phyloP scores from a whole-genome alignment of 768 basidiomycete genomes.

The Clavulina sp. region DNA sequence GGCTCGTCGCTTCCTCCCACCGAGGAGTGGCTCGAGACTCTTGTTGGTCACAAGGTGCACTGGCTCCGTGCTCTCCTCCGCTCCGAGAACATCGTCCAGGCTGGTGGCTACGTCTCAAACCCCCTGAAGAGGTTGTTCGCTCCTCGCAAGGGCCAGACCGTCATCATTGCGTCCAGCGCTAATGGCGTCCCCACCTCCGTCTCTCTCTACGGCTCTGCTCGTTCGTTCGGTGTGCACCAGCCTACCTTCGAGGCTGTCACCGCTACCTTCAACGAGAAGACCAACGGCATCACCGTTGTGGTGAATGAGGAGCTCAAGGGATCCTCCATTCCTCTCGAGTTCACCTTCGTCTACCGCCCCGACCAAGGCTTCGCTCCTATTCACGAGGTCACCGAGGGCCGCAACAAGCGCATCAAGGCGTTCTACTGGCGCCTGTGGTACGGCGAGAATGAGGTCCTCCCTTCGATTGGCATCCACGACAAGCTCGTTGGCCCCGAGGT shows the following conservation, averaged over 20 bases:
- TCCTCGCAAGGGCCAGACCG: conserved; percentile 63
- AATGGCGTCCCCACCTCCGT: conserved; percentile 38
- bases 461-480: conserved; percentile 61
- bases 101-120: conserved; percentile 70
- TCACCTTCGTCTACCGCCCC: conserved; percentile 77
- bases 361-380: conserved; percentile 82
- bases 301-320: conserved; percentile 71
- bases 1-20: conserved; percentile 36
- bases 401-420: conserved; percentile 83
- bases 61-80: conserved; percentile 81
- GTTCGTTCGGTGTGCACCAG: conserved; percentile 61
- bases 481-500: conserved; percentile 80
- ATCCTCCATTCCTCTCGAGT: conserved; percentile 56
- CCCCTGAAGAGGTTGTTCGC: conserved; percentile 73
- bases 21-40: conserved; percentile 60
- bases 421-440: conserved; percentile 99
- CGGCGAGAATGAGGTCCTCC: conserved; percentile 63
- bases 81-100: conserved; percentile 74
- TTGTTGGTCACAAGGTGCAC: conserved; percentile 64
- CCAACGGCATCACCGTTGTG: conserved; percentile 46
- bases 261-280: conserved; percentile 37
- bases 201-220: conserved; percentile 55
- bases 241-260: conserved; percentile 68
- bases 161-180: conserved; percentile 36
- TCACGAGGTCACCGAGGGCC: conserved; percentile 67